Evolutionary conservation across 225 moss, liverwort and hornwort genomes (phyloP), one percentile per base, ranked within the genome.

Genomic region (Ulota crispa): DNA sequence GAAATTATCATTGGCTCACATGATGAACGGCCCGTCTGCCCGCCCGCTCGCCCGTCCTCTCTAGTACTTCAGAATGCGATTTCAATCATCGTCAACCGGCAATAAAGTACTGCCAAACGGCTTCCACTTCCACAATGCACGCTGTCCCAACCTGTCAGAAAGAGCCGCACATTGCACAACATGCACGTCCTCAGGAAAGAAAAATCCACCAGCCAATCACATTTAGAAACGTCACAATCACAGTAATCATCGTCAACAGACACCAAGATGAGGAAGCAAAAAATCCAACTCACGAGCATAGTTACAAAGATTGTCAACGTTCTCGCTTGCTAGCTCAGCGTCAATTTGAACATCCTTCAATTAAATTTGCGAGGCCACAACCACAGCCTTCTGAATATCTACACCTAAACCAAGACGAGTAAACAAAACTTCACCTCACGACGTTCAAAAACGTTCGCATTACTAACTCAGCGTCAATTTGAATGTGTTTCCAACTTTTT

Each of bases 21-120:
- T 45, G 14, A 34, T 55, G 75, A 23, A 63, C 28, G 19, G 24
- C 10, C 76, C 53, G 28, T n/a, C 12, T 59, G 39, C 28, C 50
- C 18, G 50, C 61, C 30, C 28, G 62, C 14, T 28, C 62, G 62
- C 28, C 43, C 23, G 45, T 42, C 65, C 64, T 45, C 73, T 66
- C 55, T 36, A 18, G 7, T 8, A 32, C 54, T 31, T 73, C 77
- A 45, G 53, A 39, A 73, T 31, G 14, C 37, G 47, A 63, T 16
- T 77, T 47, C 87, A 73, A 73, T 37, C 12, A 73, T 26, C 62
- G 41, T 20, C 73, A 61, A 78, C n/a, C 21, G 30, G 32, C 37
- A 80, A 50, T 6, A 41, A 27, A 15, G 5, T 14, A 27, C 14
- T 2, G 20, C 41, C 55, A 70, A 54, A 52, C 31, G 45, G 68